Evolutionary conservation across 768 basidiomycete species (phyloP).

Genomic region (Pleurotus salmoneostramineus): DNA sequence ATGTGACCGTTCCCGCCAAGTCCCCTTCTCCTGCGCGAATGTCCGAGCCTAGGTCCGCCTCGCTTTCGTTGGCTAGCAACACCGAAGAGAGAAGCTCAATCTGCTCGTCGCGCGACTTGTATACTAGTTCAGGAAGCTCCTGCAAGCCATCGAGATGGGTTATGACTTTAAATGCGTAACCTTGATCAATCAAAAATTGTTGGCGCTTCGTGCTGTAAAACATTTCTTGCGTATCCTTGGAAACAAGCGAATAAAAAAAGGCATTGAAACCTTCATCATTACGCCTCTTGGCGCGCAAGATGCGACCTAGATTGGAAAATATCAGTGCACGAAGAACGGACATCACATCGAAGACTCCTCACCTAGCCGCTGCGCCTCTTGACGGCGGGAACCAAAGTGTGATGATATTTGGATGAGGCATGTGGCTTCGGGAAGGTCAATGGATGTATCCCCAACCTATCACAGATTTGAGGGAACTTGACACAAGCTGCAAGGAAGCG

Average conservation of each 20-base stretch:
- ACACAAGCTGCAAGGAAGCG: slow-evolving; percentile 11
- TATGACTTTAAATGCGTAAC: slow-evolving; percentile 99
- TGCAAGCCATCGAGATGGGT: slow-evolving; percentile 95
- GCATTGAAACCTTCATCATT: slow-evolving; percentile 99
- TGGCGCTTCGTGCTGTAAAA: slow-evolving; percentile 99
- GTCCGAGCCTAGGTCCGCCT: slow-evolving; percentile 84
- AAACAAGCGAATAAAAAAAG: slow-evolving; percentile 98
- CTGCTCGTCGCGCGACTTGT: slow-evolving; percentile 87
- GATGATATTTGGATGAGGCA: slow-evolving; percentile 99
- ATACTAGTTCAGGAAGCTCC: slow-evolving; percentile 82
- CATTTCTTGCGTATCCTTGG: slow-evolving; percentile 99
- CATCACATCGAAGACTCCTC: slow-evolving; percentile 15
- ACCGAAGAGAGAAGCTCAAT: slow-evolving; percentile 96
- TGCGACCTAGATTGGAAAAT: slow-evolving; percentile 61
- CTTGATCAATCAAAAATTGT: slow-evolving; percentile 98
- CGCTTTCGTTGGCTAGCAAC: slow-evolving; percentile 84
- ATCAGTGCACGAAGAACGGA: not conserved
- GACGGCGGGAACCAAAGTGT: slow-evolving; percentile 96
- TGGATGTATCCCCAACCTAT: slow-evolving; percentile 96
- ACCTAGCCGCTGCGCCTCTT: slow-evolving; percentile 97
- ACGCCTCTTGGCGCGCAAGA: slow-evolving; percentile 92
- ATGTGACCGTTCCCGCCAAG: slow-evolving; percentile 80
- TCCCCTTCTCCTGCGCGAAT: slow-evolving; percentile 82
- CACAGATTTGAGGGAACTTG: slow-evolving; percentile 2
- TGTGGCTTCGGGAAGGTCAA: slow-evolving; percentile 97